Evolutionary conservation across 2,329 filamentous ascomycete genomes (phyloP), one percentile per base, ranked within the genome.

Genomic region (Fusarium solani-melongenae): DNA sequence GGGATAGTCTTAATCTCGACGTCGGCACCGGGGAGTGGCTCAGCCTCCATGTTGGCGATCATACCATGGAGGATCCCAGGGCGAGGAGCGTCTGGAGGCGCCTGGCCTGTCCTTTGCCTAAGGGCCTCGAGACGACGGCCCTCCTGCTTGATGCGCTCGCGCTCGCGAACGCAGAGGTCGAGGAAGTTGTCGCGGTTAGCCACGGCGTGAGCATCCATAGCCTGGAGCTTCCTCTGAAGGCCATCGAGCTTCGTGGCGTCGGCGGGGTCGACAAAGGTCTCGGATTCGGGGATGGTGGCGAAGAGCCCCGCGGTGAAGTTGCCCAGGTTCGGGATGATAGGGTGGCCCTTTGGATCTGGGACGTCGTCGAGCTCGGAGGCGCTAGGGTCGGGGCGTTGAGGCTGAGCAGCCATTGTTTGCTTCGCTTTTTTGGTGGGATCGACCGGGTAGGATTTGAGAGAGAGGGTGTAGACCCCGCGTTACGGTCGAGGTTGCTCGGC

Each of bases 131-230:
- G 71, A 41, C 63, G 72, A 9, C 65, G 69, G 10, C 71, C 72
- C 8, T 74, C 64, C 58, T 74, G 76, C 22, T 73, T 58, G 62
- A 83, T 72, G 62, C 82, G 82, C n/a, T 77, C 66, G 65, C 75
- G 77, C 61, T 84, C 81, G 36, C 79, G 81, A 33, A 74, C 71
- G 53, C 76, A 70, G 9, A 82, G 72, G 20, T 75, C 65, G 49
- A 78, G 60, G 24, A 83, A 76, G 75, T 83, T 83, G 69, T 63
- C 69, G 39, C 78, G 77, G 29, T 81, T 79, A 24, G 66, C 59
- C n/a, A 60, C 59, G 34, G 73, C 67, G 69, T 83, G 81, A 6
- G 64, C 7, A 55, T 81, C 74, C 24, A 79, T 56, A 8, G 51
- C 22, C 15, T 71, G 66, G 27, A 83, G 67, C 22, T 69, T 64